These are phyloP conservation scores for Fusarium succisae DNA, from an alignment of 2,329 filamentous ascomycete species.

Conservation along the genomic window DNA sequence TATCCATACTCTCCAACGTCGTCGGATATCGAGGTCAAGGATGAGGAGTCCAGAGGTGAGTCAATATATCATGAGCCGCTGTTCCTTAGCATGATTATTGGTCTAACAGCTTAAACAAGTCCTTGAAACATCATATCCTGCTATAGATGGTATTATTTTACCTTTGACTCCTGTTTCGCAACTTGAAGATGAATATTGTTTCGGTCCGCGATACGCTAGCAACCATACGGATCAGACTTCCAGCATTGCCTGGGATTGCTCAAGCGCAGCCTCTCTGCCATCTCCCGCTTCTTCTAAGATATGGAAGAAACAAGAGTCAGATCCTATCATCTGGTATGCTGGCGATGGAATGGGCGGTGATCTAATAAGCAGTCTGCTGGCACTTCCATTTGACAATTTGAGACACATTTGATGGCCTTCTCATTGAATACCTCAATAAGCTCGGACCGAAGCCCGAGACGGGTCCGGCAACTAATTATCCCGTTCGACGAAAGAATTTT, in stretches of 20 bases:
- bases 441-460: background rate
- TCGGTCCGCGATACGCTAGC: background rate
- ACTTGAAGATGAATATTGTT: background rate
- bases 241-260: too few species aligned
- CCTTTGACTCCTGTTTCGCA: background rate
- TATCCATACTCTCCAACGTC: background rate
- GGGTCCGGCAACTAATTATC: too few species aligned
- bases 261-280: background rate
- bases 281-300: background rate
- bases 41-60: background rate
- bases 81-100: background rate
- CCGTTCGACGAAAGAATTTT: accelerated
- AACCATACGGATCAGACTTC: background rate
- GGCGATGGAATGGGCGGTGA: background rate
- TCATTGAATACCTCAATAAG: too few species aligned
- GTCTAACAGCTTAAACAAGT: background rate
- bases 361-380: background rate
- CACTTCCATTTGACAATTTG: background rate
- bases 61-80: background rate
- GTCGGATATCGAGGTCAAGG: background rate
- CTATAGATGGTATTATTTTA: background rate
- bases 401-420: background rate
- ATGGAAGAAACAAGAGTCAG: background rate
- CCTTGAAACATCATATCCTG: background rate
- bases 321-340: background rate